phyloP scores from a whole-genome alignment of 139 green algal species.

The Trebouxia sp. region DNA sequence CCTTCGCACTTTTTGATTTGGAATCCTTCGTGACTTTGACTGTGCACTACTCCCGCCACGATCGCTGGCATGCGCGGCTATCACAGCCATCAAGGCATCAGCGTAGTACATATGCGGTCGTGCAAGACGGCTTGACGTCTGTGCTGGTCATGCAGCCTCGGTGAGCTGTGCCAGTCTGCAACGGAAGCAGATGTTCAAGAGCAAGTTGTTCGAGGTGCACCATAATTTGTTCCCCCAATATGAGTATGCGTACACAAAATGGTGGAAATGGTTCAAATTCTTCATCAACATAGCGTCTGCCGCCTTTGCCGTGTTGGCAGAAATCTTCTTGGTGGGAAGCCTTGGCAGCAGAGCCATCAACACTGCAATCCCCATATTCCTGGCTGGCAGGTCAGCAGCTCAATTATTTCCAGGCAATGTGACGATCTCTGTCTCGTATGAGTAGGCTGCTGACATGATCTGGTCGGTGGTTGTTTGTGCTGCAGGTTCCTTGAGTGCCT shows the following conservation, averaged over 20 bases:
- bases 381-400: not conserved
- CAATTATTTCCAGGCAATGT: too few species aligned
- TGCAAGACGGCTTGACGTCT: too few species aligned
- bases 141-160: too few species aligned
- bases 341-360: conserved; percentile 12
- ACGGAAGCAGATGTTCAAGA: conserved; percentile 21
- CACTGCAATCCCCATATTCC: not conserved
- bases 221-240: conserved; percentile 26
- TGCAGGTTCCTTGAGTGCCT: not conserved
- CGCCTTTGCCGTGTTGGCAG: conserved; percentile 7
- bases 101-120: too few species aligned
- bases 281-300: conserved; percentile 21
- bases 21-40: not conserved
- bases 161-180: too few species aligned
- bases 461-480: too few species aligned
- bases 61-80: too few species aligned
- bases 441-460: too few species aligned
- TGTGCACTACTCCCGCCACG: not conserved
- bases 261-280: conserved; percentile 32
- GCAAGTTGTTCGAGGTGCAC: conserved; percentile 26
- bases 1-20: too few species aligned
- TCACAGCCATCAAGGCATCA: too few species aligned
- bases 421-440: too few species aligned
- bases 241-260: conserved; percentile 27
- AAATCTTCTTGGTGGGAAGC: conserved; percentile 10